Percentiles rank a stretch among this genome's conserved stretches.
phyloP scores from a whole-genome alignment of 441 rosid species.

The Oxalis stricta region DNA sequence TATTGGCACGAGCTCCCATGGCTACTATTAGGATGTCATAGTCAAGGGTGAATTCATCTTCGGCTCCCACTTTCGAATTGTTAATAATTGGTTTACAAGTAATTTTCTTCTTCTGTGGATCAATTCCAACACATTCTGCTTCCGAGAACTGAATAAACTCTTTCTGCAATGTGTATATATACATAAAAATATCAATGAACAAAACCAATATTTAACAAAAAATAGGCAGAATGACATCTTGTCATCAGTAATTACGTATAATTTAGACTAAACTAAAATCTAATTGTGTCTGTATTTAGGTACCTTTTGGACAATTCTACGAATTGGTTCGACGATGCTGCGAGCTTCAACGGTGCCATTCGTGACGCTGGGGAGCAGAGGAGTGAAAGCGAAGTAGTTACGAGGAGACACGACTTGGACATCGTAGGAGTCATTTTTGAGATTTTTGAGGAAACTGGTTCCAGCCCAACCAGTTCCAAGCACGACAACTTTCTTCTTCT shows the following conservation, averaged over 20 bases:
- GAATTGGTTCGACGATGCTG: slow-evolving; percentile 53
- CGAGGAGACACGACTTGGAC: slow-evolving; percentile 49
- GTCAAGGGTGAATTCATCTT: slow-evolving; percentile 35
- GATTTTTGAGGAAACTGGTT: slow-evolving; percentile 34
- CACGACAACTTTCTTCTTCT: slow-evolving; percentile 48
- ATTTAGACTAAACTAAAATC: too few species aligned
- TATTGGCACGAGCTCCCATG: slow-evolving; percentile 44
- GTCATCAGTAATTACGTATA: too few species aligned
- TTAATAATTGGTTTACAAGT: slow-evolving; percentile 26
- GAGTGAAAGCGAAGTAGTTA: slow-evolving; percentile 54
- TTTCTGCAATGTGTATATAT: slow-evolving; percentile 25
- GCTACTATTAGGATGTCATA: slow-evolving; percentile 46
- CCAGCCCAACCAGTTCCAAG: slow-evolving; percentile 63
- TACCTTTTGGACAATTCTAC: slow-evolving; percentile 37
- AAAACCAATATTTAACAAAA: too few species aligned
- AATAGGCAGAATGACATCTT: too few species aligned
- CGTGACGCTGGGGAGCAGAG: slow-evolving; percentile 48
- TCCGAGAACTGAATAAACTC: slow-evolving; percentile 29
- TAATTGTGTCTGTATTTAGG: too few species aligned
- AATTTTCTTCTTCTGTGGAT: slow-evolving; percentile 27
- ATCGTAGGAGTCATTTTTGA: slow-evolving; percentile 33
- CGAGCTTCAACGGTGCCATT: slow-evolving; percentile 64
- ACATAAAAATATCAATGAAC: too few species aligned
- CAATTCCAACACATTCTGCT: slow-evolving; percentile 44
- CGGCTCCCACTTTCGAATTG: slow-evolving; percentile 21